A percentile compares a stretch with the other conserved stretches of the same genome.
These are phyloP conservation scores for Penstemon newberryi DNA, from an alignment of 257 asterid species.

Conservation along the genomic window DNA sequence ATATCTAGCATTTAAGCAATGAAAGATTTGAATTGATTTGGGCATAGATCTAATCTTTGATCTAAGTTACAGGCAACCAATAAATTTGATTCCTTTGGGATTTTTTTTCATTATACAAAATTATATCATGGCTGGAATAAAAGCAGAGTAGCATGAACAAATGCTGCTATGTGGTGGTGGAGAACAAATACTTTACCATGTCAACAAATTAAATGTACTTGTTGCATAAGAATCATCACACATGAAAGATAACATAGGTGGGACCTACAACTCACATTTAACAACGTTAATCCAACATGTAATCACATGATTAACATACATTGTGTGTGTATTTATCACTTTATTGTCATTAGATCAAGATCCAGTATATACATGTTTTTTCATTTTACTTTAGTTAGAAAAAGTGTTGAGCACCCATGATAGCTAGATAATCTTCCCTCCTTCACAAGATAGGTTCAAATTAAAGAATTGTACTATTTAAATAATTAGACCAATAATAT, in stretches of 20 bases:
- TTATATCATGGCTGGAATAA: conserved; percentile 25
- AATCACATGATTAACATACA: conserved; percentile 66
- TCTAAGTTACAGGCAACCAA: conserved; percentile 23
- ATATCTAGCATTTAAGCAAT: conserved; percentile 4
- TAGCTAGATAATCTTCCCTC: conserved; percentile 43
- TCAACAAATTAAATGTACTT: not conserved
- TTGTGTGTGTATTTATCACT: conserved; percentile 32
- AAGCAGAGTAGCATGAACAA: conserved; percentile 30
- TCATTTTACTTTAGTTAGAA: conserved; percentile 13
- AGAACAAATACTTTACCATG: conserved; percentile 24
- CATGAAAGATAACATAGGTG: conserved; percentile 44
- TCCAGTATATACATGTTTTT: conserved; percentile 31
- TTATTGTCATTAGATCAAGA: conserved; percentile 37
- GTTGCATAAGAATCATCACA: conserved; percentile 47
- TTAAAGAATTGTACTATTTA: conserved; percentile 41
- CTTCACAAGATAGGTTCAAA: conserved; percentile 61
- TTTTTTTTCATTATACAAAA: conserved; percentile 5
- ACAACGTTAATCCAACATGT: conserved; percentile 44
- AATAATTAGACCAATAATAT: not conserved
- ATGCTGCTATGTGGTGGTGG: conserved; percentile 18
- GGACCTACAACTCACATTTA: conserved; percentile 43
- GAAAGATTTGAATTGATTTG: conserved; percentile 25
- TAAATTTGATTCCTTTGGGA: conserved; percentile 21
- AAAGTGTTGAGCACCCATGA: conserved; percentile 25
- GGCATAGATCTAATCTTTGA: conserved; percentile 21